Conservation (phyloP, 768 basidiomycete species). For the Agaricus sinodeliciosus region DNA sequence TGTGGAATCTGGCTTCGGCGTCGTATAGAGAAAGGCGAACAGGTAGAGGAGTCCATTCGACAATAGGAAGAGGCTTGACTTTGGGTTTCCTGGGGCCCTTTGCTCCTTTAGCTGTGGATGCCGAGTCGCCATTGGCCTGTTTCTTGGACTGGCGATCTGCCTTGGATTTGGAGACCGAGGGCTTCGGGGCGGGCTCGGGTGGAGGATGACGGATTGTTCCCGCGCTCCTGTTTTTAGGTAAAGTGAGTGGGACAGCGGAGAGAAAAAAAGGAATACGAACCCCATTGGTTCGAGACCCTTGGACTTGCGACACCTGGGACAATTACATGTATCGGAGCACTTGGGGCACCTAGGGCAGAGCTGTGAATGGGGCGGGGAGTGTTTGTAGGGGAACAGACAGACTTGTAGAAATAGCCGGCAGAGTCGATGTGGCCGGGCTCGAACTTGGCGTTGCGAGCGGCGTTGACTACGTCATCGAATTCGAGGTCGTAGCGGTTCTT, state of each 20-base stretch:
- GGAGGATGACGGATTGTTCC: constrained; percentile 11
- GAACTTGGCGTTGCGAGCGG: constrained; percentile 9
- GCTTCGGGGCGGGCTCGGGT: constrained; percentile 2
- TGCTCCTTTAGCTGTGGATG: constrained; percentile 3
- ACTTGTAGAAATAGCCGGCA: constrained; percentile 48
- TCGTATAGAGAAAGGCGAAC: constrained; percentile 36
- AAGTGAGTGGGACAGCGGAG: background rate
- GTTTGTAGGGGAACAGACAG: constrained; percentile 9
- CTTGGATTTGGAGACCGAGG: constrained; percentile 12
- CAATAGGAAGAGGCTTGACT: constrained; percentile 33
- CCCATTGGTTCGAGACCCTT: constrained; percentile 55
- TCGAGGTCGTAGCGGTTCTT: constrained; percentile 61
- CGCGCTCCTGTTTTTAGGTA: constrained; percentile 12
- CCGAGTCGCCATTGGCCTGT: constrained; percentile 7
- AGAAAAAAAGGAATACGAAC: constrained; percentile 27
- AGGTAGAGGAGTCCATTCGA: constrained; percentile 49
- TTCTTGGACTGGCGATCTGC: constrained; percentile 8
- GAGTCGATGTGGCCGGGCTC: constrained; percentile 18
- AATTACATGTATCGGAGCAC: constrained; percentile 64
- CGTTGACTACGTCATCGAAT: constrained; percentile 31
- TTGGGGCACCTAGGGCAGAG: constrained; percentile 51
- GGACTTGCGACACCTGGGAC: constrained; percentile 55
- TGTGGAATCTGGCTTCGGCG: constrained; percentile 56
- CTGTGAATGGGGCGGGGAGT: background rate
- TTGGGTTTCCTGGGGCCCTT: constrained; percentile 20